Base-by-base conservation (phyloP, 768 basidiomycete genomes). In the Galerina sulciceps region DNA sequence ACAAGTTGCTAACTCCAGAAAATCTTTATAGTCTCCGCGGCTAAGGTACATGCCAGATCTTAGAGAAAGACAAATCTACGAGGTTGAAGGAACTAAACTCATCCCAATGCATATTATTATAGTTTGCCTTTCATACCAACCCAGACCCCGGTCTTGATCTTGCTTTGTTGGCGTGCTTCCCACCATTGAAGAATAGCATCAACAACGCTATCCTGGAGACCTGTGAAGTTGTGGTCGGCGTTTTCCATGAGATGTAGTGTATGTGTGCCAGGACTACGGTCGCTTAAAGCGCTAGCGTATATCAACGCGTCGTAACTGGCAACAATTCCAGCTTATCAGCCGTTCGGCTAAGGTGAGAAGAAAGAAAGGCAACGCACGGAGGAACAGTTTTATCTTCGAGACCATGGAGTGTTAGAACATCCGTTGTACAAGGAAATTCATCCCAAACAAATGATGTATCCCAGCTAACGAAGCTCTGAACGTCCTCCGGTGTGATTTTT, bases 321-420 rank as follows among this genome's bases (percentile, higher is more conserved):
- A 44, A 63, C 45, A 18, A 45, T 17, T 38, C 22, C n/a, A 49
- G 41, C 15, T 41, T 1, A 31, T 10, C 26, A 18, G 46, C 23
- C 38, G 40, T 45, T n/a, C 43, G 8, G 31, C 20, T 6, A 35
- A 11, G 11, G 48, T 20, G 18, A 34, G 42, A 47, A 43, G 31
- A 35, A 46, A 44, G 2, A 23, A 42, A 47, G 38, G 8, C 20
- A 15, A 80, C 88, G 69, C 70, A 92, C 88, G 87, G 81, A 13
- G 90, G 87, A 0, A 93, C 89, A 20, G 80, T 81, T 41, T 74
- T 67, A 63, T 94, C 93, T 31, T 74, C 73, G 41, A 93, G 73
- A n/a, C 92, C 93, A 57, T 94, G 93, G 46, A 93, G 67, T 2
- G 87, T 90, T 44, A 94, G 73, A n/a, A 89, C 91, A 69, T 93